phyloP scores from a whole-genome alignment of 2,329 filamentous ascomycete genomes.

The Ophiostoma montium region DNA sequence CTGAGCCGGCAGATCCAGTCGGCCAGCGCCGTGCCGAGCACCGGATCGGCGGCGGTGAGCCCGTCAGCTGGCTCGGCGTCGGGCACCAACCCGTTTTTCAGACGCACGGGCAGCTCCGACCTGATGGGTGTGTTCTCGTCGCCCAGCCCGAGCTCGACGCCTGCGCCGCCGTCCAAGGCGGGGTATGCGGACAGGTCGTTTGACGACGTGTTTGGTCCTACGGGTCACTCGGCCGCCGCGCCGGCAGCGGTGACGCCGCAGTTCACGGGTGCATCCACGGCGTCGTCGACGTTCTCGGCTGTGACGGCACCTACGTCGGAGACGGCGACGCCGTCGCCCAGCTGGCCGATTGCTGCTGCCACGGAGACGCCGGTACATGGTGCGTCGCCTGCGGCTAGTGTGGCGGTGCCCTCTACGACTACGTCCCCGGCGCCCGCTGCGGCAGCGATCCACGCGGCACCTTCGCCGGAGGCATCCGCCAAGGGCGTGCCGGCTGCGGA shows the following conservation, averaged over 20 bases:
- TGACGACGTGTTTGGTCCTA: slow-evolving; percentile 73
- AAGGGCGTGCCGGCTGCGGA: not conserved
- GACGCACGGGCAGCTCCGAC: slow-evolving; percentile 49
- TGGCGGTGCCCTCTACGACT: not conserved
- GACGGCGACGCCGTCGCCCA: slow-evolving; percentile 34
- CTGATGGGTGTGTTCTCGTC: slow-evolving; percentile 40
- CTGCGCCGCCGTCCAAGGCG: slow-evolving; percentile 23
- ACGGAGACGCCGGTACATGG: not conserved
- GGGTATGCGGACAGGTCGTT: slow-evolving; percentile 55
- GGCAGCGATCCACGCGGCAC: not conserved
- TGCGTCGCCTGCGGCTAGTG: not conserved
- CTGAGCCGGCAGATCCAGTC: slow-evolving; percentile 34
- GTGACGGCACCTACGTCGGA: slow-evolving; percentile 39
- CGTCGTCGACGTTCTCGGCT: slow-evolving; percentile 42
- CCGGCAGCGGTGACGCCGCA: slow-evolving; percentile 35
- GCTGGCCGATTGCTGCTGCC: slow-evolving; percentile 30
- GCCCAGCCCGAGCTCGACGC: slow-evolving; percentile 17
- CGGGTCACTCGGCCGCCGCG: slow-evolving; percentile 32
- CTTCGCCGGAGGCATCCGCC: not conserved
- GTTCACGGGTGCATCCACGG: slow-evolving; percentile 41
- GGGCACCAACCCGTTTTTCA: slow-evolving; percentile 92
- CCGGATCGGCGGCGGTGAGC: slow-evolving; percentile 35
- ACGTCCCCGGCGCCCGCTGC: slow-evolving; percentile 1
- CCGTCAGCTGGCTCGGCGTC: slow-evolving; percentile 55
- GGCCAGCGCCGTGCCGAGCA: slow-evolving; percentile 31